A percentile compares a stretch with the other conserved stretches of the same genome.
Conservation (phyloP, 129 eudicot genomes). For the Dittrichia graveolens region DNA sequence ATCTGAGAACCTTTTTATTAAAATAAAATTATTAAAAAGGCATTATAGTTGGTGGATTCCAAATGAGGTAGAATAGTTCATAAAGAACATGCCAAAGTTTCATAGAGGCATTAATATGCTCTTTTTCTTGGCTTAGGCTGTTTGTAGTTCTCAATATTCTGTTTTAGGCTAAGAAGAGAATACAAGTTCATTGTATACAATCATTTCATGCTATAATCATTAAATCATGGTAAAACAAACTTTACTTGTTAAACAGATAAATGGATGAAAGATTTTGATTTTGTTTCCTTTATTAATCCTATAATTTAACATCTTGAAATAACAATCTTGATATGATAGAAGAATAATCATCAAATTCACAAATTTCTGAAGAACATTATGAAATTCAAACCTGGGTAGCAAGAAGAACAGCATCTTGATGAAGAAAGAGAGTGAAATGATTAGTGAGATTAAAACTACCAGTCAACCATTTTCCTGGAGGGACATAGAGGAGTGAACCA, state of each 20-base stretch:
- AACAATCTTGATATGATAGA: too few relatives aligned
- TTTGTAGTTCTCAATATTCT: slow-evolving; percentile 19
- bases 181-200: too few relatives aligned
- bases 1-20: not conserved
- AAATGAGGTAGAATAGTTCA: slow-evolving; percentile 22
- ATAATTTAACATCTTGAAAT: too few relatives aligned
- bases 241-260: too few relatives aligned
- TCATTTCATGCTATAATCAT: too few relatives aligned
- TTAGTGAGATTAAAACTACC: slow-evolving; percentile 89
- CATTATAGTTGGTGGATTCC: not conserved
- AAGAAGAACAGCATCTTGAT: slow-evolving; percentile 88
- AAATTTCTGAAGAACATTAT: not conserved
- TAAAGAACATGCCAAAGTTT: slow-evolving; percentile 15
- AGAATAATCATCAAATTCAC: not conserved
- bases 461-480: slow-evolving; percentile 86
- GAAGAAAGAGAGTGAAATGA: slow-evolving; percentile 84
- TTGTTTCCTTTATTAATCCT: too few relatives aligned
- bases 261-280: not conserved
- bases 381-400: slow-evolving; percentile 72
- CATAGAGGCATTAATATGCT: slow-evolving; percentile 12
- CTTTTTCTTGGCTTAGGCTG: slow-evolving; percentile 34
- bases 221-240: too few relatives aligned
- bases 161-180: too few relatives aligned
- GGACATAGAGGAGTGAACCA: slow-evolving; percentile 77
- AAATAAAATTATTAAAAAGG: not conserved